These are phyloP conservation scores for Arthroderma uncinatum DNA, from an alignment of 2,329 filamentous ascomycete genomes.

Conservation along the genomic window DNA sequence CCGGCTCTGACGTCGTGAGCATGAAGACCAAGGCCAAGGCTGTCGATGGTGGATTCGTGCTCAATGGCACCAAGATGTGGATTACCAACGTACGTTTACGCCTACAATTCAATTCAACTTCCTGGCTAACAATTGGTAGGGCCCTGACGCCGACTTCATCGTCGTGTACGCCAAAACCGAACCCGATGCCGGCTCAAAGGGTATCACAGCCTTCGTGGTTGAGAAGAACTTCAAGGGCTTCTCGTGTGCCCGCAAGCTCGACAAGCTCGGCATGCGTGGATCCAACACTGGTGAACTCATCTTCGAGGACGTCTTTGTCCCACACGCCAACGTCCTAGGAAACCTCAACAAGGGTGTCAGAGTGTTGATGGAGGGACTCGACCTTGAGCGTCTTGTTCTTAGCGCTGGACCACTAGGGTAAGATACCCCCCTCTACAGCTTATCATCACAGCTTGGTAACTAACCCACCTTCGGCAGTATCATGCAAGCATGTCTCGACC, in stretches of 20 bases:
- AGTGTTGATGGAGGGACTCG: conserved; percentile 91
- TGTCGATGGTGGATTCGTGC: conserved; percentile 71
- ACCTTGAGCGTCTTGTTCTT: conserved; percentile 84
- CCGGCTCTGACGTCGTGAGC: conserved; percentile 86
- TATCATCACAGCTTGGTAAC: background rate
- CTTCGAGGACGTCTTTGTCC: conserved; percentile 85
- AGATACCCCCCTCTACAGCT: conserved; percentile 8
- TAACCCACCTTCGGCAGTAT: conserved; percentile 37
- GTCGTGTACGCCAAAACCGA: conserved; percentile 96
- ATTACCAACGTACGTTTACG: conserved; percentile 66
- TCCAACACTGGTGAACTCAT: conserved; percentile 91
- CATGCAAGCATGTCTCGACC: conserved; percentile 85
- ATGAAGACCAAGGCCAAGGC: conserved; percentile 80
- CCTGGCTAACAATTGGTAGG: conserved; percentile 23
- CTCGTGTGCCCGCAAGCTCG: conserved; percentile 76
- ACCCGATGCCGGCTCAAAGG: conserved; percentile 68
- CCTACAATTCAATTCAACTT: background rate
- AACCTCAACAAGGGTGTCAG: conserved; percentile 68
- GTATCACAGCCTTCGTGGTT: conserved; percentile 90
- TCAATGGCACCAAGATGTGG: conserved; percentile 97
- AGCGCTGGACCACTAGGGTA: conserved; percentile 76
- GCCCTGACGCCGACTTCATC: conserved; percentile 82
- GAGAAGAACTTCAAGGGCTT: conserved; percentile 61
- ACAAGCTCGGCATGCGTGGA: conserved; percentile 97
- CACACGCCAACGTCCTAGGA: conserved; percentile 69